Evolutionary conservation across 169 alveolate species (phyloP), one percentile per base, ranked within the genome.

Genomic region (Ichthyophthirius multifiliis): DNA sequence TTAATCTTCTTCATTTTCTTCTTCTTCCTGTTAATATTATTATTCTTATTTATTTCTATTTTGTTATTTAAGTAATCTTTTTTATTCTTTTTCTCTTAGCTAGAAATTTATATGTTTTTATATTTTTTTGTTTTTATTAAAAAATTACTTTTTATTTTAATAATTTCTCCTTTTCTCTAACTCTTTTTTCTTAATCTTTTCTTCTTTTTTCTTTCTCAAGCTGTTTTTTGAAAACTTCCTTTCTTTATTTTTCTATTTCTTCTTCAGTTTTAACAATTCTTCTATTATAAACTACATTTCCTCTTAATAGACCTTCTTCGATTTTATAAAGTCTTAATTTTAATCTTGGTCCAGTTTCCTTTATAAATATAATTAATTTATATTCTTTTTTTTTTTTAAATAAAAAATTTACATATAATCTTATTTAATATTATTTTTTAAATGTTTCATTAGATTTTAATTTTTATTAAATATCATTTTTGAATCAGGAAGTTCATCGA

Each of bases 271-370:
- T 35, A 71, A 79, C 43, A 4, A 65, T 67, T 83, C 81, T 63
- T 83, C 88, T 85, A 79, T 93, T 94, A 48, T 67, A 93, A 9
- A 89, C 90, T 2, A 93, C 95, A 87, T 89, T 93, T 35, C 97
- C 97, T 65, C 86, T 67, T 62, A 91, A 84, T 65, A 90, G 82
- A 46, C 97, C 97, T 83, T 93, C 97, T 88, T 93, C 94, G 15
- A 93, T 93, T 79, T 93, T 93, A 73, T 89, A 83, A 31, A 93
- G 75, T 23, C 85, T 84, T 43, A 93, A 75, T 78, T 85, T 89
- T 48, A 93, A 46, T 71, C 97, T 82, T 1, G 97, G 97, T 5
- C 97, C 97, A 4, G 91, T 78, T 89, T 93, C 97, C 71, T 86
- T 87, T 30, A 90, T 88, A 83, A 1, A 87, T 86, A 15, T 74